Evolutionary conservation across 192 early-diverging fungal species (phyloP).

Genomic region (Diversispora epigaea): DNA sequence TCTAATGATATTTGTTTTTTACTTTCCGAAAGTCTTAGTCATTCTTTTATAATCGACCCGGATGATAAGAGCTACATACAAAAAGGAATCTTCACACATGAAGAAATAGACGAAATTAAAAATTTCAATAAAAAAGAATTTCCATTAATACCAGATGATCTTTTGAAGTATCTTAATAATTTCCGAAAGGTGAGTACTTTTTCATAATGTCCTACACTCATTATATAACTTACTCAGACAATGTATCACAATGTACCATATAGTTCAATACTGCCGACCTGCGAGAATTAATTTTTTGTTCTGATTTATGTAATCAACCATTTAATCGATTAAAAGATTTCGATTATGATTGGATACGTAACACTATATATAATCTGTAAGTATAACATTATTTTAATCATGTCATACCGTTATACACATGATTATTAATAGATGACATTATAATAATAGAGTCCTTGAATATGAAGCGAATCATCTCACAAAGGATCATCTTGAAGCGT

Average conservation of each 20-base stretch:
- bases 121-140: constrained; percentile 27
- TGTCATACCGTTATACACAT: constrained; percentile 15
- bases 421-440: constrained; percentile 18
- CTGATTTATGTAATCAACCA: constrained; percentile 26
- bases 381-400: constrained; percentile 14
- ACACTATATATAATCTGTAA: constrained; percentile 36
- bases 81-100: constrained; percentile 27
- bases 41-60: constrained; percentile 35
- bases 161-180: constrained; percentile 30
- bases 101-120: constrained; percentile 33
- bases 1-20: too few species aligned
- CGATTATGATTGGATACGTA: constrained; percentile 30
- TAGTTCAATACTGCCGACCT: constrained; percentile 20
- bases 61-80: constrained; percentile 30
- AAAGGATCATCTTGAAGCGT: constrained; percentile 26
- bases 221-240: constrained; percentile 25
- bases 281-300: constrained; percentile 28
- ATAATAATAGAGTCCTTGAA: constrained; percentile 28
- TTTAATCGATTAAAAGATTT: constrained; percentile 31
- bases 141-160: constrained; percentile 19
- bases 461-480: constrained; percentile 32
- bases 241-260: too few species aligned
- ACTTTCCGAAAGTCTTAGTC: too few species aligned
- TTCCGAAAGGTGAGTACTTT: constrained; percentile 32
- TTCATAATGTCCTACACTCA: constrained; percentile 12